Evolutionary conservation across 345 rosid genomes (phyloP).

Genomic region (Gossypium anomalum): DNA sequence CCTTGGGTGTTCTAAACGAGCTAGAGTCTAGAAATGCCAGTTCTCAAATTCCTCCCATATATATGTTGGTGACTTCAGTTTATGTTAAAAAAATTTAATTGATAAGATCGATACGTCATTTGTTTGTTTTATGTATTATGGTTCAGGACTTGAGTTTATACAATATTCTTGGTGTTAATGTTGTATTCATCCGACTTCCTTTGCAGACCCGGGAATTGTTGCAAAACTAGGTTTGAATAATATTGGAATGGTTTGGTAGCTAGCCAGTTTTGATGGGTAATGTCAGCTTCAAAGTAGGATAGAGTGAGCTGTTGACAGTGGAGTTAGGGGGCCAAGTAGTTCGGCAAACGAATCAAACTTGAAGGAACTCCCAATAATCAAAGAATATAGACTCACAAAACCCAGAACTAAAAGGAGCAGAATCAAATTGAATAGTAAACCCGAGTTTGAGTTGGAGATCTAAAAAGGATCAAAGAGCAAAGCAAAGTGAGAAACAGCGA

Average conservation of each 20-base stretch:
- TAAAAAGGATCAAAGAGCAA: constrained; percentile 38
- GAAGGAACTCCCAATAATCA: not conserved
- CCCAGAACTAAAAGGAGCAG: not conserved
- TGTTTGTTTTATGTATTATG: not conserved
- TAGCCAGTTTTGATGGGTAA: not conserved
- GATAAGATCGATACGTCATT: not conserved
- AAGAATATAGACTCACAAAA: not conserved
- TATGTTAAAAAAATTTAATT: not conserved
- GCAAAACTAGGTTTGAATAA: no score
- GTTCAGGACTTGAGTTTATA: not conserved
- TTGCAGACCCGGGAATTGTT: not conserved
- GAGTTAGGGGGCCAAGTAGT: not conserved
- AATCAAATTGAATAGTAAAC: constrained; percentile 19
- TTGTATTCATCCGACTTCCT: not conserved
- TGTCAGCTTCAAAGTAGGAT: not conserved
- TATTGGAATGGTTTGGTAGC: not conserved
- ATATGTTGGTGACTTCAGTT: not conserved
- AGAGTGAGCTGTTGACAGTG: not conserved
- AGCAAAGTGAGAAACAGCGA: constrained; percentile 28
- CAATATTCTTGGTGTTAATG: not conserved
- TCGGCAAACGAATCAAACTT: not conserved
- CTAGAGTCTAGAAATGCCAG: not conserved
- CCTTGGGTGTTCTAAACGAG: not conserved
- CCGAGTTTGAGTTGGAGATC: constrained; percentile 41
- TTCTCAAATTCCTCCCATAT: not conserved